Conservation (phyloP, 192 early-diverging fungal species). For the Coemansia aciculifera region DNA sequence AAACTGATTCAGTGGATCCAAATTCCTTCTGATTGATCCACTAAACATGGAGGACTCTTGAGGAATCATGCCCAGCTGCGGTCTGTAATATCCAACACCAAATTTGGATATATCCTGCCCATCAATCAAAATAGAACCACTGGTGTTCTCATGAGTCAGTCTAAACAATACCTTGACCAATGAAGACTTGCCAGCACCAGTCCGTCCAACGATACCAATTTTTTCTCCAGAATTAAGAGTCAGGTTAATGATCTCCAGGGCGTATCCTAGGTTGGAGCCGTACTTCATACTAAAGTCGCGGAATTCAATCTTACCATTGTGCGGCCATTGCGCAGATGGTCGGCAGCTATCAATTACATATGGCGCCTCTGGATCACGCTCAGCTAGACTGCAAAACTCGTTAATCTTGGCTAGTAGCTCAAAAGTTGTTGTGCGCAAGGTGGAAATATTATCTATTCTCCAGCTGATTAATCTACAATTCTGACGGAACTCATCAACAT, state of each 20-base stretch:
- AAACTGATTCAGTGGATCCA: slow-evolving; percentile 61
- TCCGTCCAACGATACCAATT: slow-evolving; percentile 17
- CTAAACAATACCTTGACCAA: slow-evolving; percentile 60
- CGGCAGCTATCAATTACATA: no score
- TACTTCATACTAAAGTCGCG: slow-evolving; percentile 6
- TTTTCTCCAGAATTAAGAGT: slow-evolving; percentile 57
- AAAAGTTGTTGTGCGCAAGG: not conserved
- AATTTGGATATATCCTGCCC: slow-evolving; percentile 72
- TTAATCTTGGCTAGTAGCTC: not conserved
- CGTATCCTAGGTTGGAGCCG: slow-evolving; percentile 10
- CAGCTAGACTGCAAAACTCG: not conserved
- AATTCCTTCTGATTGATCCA: slow-evolving; percentile 63
- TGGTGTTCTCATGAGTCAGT: slow-evolving; percentile 59
- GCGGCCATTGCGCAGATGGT: no score
- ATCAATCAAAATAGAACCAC: slow-evolving; percentile 58
- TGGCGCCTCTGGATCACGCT: no score
- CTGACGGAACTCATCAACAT: not conserved
- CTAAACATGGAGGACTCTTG: slow-evolving; percentile 67
- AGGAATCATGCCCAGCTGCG: slow-evolving; percentile 11
- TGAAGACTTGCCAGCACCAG: slow-evolving; percentile 66
- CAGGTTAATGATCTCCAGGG: slow-evolving; percentile 48
- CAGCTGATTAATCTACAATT: not conserved
- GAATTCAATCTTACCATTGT: no score
- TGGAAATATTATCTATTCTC: not conserved
- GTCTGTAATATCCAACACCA: slow-evolving; percentile 64